Conservation (phyloP, 2,329 filamentous ascomycete genomes). For the Hymenoscyphus salicellus region DNA sequence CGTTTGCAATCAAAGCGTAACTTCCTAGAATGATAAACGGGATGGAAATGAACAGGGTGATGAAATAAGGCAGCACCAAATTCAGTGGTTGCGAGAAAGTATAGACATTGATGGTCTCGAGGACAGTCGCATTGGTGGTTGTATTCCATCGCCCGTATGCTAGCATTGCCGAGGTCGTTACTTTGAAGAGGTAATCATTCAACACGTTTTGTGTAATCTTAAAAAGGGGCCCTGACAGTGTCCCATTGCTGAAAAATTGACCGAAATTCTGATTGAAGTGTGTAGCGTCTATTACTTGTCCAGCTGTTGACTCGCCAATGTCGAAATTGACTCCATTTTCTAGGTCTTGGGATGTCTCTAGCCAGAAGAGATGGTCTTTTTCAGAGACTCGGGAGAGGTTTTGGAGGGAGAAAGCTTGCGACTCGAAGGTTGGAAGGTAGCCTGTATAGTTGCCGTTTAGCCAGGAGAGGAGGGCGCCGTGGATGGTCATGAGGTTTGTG, state of each 20-base stretch:
- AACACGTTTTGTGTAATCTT: slow-evolving; percentile 19
- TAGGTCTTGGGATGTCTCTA: neutral
- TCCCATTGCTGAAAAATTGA: neutral
- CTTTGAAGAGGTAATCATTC: slow-evolving; percentile 26
- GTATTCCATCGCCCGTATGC: slow-evolving; percentile 20
- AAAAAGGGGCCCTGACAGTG: slow-evolving; percentile 6
- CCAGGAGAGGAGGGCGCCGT: neutral
- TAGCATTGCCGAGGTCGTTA: slow-evolving; percentile 21
- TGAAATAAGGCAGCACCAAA: slow-evolving; percentile 27
- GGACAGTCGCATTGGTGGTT: slow-evolving; percentile 16
- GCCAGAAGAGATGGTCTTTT: neutral
- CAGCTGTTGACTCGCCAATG: neutral
- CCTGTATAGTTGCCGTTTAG: neutral
- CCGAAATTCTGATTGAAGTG: neutral
- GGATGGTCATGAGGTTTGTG: neutral
- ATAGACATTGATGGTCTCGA: slow-evolving; percentile 20
- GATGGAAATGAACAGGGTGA: slow-evolving; percentile 16
- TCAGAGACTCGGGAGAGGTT: neutral
- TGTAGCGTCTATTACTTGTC: neutral
- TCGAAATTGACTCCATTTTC: neutral
- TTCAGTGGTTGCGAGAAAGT: slow-evolving; percentile 23
- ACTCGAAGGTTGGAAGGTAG: neutral
- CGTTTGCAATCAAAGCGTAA: slow-evolving; percentile 19
- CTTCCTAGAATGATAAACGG: slow-evolving; percentile 23
- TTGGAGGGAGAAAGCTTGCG: neutral